Evolutionary conservation across 495 filamentous ascomycete genomes (phyloP).

Genomic region (Halenospora varia): DNA sequence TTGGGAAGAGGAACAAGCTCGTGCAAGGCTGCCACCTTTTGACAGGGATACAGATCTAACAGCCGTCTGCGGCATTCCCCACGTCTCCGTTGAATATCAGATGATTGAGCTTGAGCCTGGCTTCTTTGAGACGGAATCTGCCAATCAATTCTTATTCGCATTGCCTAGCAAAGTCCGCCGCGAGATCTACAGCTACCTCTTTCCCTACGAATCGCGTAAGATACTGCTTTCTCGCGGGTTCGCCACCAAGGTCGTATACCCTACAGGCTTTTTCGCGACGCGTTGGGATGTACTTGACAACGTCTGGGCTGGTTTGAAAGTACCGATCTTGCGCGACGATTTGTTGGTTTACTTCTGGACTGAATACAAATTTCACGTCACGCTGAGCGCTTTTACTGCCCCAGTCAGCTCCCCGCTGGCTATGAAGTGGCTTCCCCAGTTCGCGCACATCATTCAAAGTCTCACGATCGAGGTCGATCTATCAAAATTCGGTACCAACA

Average conservation of each 20-base stretch:
- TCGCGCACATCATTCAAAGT: constrained; percentile 15
- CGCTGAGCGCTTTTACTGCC: constrained; percentile 16
- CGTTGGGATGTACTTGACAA: constrained; percentile 21
- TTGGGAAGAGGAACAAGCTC: too few relatives aligned
- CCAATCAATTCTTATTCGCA: constrained; percentile 3
- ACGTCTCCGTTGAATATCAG: background rate
- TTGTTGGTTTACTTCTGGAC: constrained; percentile 26
- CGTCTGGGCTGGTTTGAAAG: constrained; percentile 16
- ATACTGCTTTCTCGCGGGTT: constrained; percentile 16
- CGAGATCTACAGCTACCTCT: constrained; percentile 18
- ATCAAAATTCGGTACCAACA: constrained; percentile 20
- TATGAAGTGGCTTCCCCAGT: constrained; percentile 13
- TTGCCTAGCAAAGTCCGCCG: constrained; percentile 12
- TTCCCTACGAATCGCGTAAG: constrained; percentile 10
- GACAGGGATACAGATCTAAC: constrained; percentile 11
- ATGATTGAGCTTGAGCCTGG: background rate
- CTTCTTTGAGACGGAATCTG: too few relatives aligned
- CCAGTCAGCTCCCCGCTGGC: constrained; percentile 20
- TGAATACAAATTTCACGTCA: constrained; percentile 22
- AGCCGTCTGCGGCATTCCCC: background rate
- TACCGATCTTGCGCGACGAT: constrained; percentile 16
- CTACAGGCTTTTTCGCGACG: constrained; percentile 10
- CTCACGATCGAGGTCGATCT: constrained; percentile 24
- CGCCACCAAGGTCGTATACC: constrained; percentile 16
- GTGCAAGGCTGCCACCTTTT: background rate